A percentile compares a stretch with the other conserved stretches of the same genome.
phyloP scores from a whole-genome alignment of 257 asterid genomes.

The Solanum acaule region DNA sequence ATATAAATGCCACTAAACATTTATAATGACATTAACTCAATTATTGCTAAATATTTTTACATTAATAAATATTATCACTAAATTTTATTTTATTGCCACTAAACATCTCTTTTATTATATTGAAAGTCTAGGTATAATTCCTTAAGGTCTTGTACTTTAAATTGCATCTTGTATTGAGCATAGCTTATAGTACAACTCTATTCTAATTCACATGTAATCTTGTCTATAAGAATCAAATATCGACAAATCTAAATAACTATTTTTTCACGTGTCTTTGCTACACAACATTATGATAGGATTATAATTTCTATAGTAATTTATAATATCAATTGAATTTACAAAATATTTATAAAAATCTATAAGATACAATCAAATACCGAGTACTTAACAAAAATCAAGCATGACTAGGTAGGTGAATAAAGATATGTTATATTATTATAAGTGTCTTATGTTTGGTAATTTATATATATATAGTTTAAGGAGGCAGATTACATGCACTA shows the following conservation, averaged over 20 bases:
- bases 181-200: not conserved
- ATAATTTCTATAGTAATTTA: not conserved
- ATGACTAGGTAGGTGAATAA: not conserved
- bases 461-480: not conserved
- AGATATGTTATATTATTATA: no score
- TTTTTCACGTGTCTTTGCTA: not conserved
- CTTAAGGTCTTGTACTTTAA: not conserved
- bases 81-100: no score
- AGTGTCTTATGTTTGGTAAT: no score
- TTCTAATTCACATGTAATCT: not conserved
- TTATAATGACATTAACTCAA: no score
- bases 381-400: not conserved
- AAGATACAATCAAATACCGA: no score
- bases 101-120: no score
- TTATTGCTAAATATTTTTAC: no score
- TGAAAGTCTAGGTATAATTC: not conserved
- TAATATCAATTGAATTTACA: not conserved
- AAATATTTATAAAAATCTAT: not conserved
- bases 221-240: not conserved
- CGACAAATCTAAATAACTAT: not conserved
- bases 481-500: not conserved
- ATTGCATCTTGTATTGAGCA: not conserved
- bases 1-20: no score
- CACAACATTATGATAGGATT: not conserved
- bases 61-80: not conserved